Evolutionary conservation across 2,329 filamentous ascomycete genomes (phyloP), one percentile per base, ranked within the genome.

Genomic region (Pseudogymnoascus sp.): DNA sequence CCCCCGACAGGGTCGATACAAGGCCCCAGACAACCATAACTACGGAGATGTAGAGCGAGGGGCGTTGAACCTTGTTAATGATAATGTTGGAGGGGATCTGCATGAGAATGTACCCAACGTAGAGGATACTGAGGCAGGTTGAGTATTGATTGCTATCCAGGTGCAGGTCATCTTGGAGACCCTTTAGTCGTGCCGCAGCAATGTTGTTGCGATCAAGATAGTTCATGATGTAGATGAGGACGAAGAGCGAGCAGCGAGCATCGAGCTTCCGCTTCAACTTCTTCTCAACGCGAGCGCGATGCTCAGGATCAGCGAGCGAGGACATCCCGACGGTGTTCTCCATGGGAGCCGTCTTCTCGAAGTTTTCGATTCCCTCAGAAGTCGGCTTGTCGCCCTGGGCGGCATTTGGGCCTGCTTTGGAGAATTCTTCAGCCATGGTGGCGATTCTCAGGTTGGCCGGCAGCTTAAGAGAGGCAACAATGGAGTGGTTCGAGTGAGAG

Each of bases 171-270:
- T 77, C 75, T 61, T 87, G 81, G 18, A 90, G 75, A 5, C 86
- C 85, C 68, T 84, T 82, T 59, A 89, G 77, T 20, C 82, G 79
- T 1, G 87, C 87, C 1, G 85, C 80, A 2, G 85, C 85, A 64
- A 89, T 87, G 71, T 88, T 87, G 70, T 87, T 87, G 36, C 84
- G 77, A 67, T 87, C 84, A 30, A 85, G 77, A 71, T 89, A 91
- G 74, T 91, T 90, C 73, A 88, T 78, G 70, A 91, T 89, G 69
- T 90, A 91, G 75, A 91, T 88, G 65, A 90, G 71, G 57, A 91
- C 82, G 62, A 91, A 91, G 84, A 75, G 47, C 47, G 47, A 4
- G 47, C 47, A 53, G 28, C 47, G 47, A 12, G 47, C 15, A 33
- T 53, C 47, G 47, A 53, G 47, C 12, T 90, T 91, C 66, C 84